A percentile compares a stretch with the other conserved stretches of the same genome.
Conservation (phyloP, 805 yeast species). For the Candida fluviatilis region DNA sequence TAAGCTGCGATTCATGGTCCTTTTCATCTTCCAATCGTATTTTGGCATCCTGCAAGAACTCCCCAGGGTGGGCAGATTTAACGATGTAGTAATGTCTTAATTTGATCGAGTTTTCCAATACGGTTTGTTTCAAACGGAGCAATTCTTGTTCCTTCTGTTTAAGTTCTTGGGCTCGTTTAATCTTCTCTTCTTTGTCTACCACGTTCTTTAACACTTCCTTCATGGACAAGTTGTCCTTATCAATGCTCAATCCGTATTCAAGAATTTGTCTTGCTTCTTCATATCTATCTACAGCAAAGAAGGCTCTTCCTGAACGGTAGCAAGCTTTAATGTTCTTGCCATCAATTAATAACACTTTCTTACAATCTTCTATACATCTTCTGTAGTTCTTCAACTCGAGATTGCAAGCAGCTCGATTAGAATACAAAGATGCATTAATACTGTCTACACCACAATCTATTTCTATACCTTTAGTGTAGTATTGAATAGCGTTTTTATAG, state of each 20-base stretch:
- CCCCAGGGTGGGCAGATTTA: slow-evolving; percentile 51
- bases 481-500: slow-evolving; percentile 72
- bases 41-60: slow-evolving; percentile 47
- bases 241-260: slow-evolving; percentile 61
- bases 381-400: slow-evolving; percentile 82
- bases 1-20: slow-evolving; percentile 72
- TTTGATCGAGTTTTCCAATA: slow-evolving; percentile 55
- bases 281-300: slow-evolving; percentile 56
- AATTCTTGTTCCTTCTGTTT: slow-evolving; percentile 36
- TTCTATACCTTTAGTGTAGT: slow-evolving; percentile 76
- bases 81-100: slow-evolving; percentile 54
- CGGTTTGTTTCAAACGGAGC: slow-evolving; percentile 36
- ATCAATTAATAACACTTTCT: slow-evolving; percentile 59
- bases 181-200: slow-evolving; percentile 29
- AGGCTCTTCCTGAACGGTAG: slow-evolving; percentile 81
- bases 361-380: slow-evolving; percentile 82
- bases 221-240: slow-evolving; percentile 56
- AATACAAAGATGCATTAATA: slow-evolving; percentile 58
- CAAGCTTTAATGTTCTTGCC: slow-evolving; percentile 78
- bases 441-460: slow-evolving; percentile 54
- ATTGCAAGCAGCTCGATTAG: slow-evolving; percentile 91
- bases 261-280: slow-evolving; percentile 71
- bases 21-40: slow-evolving; percentile 57
- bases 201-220: slow-evolving; percentile 41
- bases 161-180: slow-evolving; percentile 24